Conservation (phyloP, 75 land plant species). For the Gnetum montanum region DNA sequence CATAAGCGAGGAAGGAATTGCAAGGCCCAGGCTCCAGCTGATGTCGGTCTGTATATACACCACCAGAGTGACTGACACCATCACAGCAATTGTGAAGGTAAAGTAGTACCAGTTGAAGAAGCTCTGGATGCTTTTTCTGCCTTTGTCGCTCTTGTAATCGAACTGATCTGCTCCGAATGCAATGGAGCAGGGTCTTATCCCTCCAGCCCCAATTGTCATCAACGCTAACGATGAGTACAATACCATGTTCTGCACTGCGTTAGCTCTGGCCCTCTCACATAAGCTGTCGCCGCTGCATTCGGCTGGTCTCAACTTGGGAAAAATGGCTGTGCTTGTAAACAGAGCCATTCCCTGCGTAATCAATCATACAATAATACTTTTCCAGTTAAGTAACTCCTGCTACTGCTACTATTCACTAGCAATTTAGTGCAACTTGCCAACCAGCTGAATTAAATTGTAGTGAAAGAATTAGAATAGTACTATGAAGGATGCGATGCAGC, state of each 20-base stretch:
- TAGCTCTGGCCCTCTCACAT: constrained; percentile 24
- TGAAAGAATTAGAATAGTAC: too few relatives aligned
- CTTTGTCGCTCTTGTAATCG: constrained; percentile 37
- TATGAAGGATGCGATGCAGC: constrained; percentile 32
- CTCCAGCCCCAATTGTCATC: constrained; percentile 40
- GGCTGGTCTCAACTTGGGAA: constrained; percentile 51
- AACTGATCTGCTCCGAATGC: constrained; percentile 80
- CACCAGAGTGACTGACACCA: constrained; percentile 42
- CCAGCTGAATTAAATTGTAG: neutral
- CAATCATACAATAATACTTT: too few relatives aligned
- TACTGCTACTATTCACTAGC: too few relatives aligned
- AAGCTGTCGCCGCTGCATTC: constrained; percentile 10
- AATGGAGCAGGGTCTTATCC: constrained; percentile 61
- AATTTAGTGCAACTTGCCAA: too few relatives aligned
- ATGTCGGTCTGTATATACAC: constrained; percentile 52
- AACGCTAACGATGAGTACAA: constrained; percentile 25
- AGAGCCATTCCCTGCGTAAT: constrained; percentile 57
- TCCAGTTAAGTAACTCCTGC: too few relatives aligned
- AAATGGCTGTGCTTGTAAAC: constrained; percentile 39
- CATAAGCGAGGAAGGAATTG: constrained; percentile 46
- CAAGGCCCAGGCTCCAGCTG: constrained; percentile 55
- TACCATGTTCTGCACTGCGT: constrained; percentile 21
- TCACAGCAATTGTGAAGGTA: constrained; percentile 30
- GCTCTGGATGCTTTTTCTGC: constrained; percentile 45
- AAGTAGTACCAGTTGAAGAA: constrained; percentile 72